A percentile compares a stretch with the other conserved stretches of the same genome.
Conservation (phyloP, 73 alveolate species). For the Paramecium sonneborni region DNA sequence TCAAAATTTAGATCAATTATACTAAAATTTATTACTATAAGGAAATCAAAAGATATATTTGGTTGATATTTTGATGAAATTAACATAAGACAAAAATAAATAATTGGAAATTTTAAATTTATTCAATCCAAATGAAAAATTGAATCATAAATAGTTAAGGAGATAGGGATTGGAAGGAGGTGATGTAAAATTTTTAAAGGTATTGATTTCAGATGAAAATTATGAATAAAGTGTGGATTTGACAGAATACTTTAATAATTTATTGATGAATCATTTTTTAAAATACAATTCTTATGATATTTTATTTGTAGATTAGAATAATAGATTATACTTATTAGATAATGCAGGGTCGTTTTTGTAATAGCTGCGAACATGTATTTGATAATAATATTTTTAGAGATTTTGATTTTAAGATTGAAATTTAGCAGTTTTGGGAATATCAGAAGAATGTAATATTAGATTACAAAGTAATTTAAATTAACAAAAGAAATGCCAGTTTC, state of each 20-base stretch:
- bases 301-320: not conserved
- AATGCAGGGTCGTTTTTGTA: not conserved
- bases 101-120: not conserved
- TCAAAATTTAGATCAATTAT: not conserved
- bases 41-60: not conserved
- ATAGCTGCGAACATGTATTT: not conserved
- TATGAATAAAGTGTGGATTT: not conserved
- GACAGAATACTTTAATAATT: not conserved
- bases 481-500: not conserved
- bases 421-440: not conserved
- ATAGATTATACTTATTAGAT: not conserved
- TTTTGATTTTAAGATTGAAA: not conserved
- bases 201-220: not conserved
- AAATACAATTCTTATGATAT: slow-evolving; percentile 7
- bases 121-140: not conserved
- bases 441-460: not conserved
- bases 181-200: not conserved
- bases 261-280: not conserved
- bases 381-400: not conserved
- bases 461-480: not conserved
- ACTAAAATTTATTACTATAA: not conserved
- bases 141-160: not conserved
- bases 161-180: not conserved
- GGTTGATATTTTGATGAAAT: not conserved
- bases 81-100: not conserved